phyloP scores from a whole-genome alignment of 306 rosid species.

The Phaseolus lunatus region DNA sequence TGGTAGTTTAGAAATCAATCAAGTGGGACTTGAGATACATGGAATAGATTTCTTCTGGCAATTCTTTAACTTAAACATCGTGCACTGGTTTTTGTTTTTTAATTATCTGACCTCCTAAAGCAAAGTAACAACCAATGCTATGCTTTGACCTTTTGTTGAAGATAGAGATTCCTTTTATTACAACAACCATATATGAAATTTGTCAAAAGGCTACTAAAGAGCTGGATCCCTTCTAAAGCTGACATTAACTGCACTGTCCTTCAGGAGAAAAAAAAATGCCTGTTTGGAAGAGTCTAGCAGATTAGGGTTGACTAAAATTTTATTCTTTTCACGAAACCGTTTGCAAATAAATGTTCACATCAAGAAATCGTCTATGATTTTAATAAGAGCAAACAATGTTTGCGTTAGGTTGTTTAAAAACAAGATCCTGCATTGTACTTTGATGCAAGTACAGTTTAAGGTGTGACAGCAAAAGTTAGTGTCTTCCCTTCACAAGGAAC shows the following conservation, averaged over 20 bases:
- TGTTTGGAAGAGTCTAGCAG: slow-evolving; percentile 7
- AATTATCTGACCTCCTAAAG: slow-evolving; percentile 11
- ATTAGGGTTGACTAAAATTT: neutral
- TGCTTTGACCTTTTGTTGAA: neutral
- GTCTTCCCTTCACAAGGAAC: slow-evolving; percentile 1
- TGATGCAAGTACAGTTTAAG: neutral
- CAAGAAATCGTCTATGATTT: neutral
- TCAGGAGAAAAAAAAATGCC: neutral
- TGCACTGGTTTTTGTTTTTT: slow-evolving; percentile 4
- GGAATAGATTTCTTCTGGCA: slow-evolving; percentile 6
- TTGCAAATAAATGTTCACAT: slow-evolving; percentile 13
- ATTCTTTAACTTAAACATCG: neutral
- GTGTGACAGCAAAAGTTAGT: neutral
- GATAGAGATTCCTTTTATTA: neutral
- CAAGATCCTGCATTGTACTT: neutral
- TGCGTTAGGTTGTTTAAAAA: neutral
- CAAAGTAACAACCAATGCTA: neutral
- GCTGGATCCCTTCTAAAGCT: neutral
- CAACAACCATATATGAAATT: neutral
- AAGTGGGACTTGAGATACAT: slow-evolving; percentile 24
- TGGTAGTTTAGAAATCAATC: slow-evolving; percentile 31
- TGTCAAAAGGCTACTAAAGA: neutral
- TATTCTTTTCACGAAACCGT: neutral
- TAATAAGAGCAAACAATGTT: neutral
- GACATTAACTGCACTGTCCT: neutral